Conservation (phyloP, 208 protist genomes). For the Acanthamoeba royreba region DNA sequence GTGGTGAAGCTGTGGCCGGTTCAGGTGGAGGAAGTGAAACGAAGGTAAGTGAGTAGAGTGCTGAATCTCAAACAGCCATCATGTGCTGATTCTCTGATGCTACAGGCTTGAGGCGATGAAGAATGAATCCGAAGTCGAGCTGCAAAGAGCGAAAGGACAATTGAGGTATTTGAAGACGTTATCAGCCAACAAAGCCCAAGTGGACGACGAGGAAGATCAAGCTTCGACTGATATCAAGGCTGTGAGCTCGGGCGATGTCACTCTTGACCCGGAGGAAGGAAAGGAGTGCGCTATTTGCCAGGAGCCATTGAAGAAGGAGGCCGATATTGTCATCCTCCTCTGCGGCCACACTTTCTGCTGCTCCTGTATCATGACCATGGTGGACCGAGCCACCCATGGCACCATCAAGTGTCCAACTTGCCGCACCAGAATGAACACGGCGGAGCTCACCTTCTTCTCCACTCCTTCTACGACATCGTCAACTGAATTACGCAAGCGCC, state of each 20-base stretch:
- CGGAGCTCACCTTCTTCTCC: slow-evolving; percentile 51
- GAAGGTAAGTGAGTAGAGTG: no score
- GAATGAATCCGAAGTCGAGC: not conserved
- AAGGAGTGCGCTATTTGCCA: slow-evolving; percentile 56
- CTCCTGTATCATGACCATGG: slow-evolving; percentile 55
- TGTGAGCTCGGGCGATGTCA: no score
- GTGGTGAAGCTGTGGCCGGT: not conserved
- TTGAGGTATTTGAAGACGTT: slow-evolving; percentile 25
- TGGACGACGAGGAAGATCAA: no score
- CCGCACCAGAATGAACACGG: slow-evolving; percentile 44
- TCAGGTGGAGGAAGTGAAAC: not conserved
- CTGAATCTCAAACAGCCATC: not conserved
- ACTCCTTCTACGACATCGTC: not conserved
- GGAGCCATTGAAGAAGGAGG: not conserved
- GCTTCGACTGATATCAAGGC: not conserved
- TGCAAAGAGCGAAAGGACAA: slow-evolving; percentile 7
- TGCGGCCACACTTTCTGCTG: slow-evolving; percentile 62
- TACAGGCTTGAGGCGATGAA: slow-evolving; percentile 39
- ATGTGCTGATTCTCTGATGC: not conserved
- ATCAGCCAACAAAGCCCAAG: not conserved
- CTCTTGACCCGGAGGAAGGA: not conserved
- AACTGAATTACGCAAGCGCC: not conserved
- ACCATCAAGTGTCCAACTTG: slow-evolving; percentile 62
- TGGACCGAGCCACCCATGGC: slow-evolving; percentile 33
- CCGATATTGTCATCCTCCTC: slow-evolving; percentile 42